phyloP scores from a whole-genome alignment of 1,284 basidiomycete genomes.

The Boletus smithii region DNA sequence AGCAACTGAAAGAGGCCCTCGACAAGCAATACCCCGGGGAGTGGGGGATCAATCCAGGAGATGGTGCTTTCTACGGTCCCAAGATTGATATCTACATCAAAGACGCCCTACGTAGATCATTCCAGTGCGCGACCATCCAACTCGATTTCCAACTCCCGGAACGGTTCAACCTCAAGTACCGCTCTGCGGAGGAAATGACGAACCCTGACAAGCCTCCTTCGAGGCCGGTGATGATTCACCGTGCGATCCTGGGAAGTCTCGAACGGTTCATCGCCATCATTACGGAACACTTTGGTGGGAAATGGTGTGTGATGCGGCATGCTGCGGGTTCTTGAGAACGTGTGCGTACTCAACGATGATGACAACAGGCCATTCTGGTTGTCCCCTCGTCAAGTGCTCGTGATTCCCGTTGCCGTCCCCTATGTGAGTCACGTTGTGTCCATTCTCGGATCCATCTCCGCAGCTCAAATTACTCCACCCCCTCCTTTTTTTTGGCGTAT shows the following conservation, averaged over 20 bases:
- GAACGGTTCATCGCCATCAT: constrained; percentile 98
- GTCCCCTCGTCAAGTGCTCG: constrained; percentile 89
- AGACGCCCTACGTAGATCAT: constrained; percentile 89
- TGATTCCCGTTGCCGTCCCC: constrained; percentile 89
- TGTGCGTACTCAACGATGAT: not conserved
- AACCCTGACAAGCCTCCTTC: constrained; percentile 57
- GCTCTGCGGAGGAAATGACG: constrained; percentile 59
- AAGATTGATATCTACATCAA: constrained; percentile 98
- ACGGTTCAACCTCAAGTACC: constrained; percentile 93
- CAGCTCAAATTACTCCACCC: constrained; percentile 9
- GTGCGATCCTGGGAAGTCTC: constrained; percentile 91
- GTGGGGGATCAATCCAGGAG: constrained; percentile 94
- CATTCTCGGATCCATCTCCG: not conserved
- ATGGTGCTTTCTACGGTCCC: constrained; percentile 96
- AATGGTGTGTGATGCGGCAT: constrained; percentile 63
- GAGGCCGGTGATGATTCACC: constrained; percentile 97
- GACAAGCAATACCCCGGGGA: constrained; percentile 86
- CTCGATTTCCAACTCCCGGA: constrained; percentile 99
- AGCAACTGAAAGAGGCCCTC: constrained; percentile 85
- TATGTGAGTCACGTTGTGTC: constrained; percentile 56
- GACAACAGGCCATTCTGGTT: constrained; percentile 89
- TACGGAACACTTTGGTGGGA: constrained; percentile 96
- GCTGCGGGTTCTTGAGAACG: constrained; percentile 1
- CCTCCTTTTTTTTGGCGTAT: too few species aligned
- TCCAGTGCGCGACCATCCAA: constrained; percentile 99